Percentiles rank a stretch among this genome's conserved stretches.
These are phyloP conservation scores for Lachancea kluyveri DNA, from an alignment of 805 yeast genomes.

Conservation along the genomic window DNA sequence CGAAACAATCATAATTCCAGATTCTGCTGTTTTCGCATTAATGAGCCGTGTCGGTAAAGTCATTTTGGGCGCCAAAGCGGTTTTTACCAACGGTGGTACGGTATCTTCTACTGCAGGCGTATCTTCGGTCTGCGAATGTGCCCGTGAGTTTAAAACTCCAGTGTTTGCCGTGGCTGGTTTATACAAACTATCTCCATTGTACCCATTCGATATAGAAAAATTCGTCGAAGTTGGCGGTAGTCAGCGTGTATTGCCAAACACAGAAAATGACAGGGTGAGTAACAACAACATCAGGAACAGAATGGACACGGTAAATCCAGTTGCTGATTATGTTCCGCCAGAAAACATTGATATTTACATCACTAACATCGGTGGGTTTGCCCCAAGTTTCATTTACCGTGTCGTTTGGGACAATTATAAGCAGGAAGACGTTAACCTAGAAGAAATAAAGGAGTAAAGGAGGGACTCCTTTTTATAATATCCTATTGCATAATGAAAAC, in stretches of 20 bases:
- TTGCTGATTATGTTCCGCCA: conserved; percentile 87
- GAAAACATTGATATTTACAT: conserved; percentile 91
- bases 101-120: conserved; percentile 84
- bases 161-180: conserved; percentile 93
- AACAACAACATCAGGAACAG: conserved; percentile 54
- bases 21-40: conserved; percentile 85
- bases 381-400: conserved; percentile 93
- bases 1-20: conserved; percentile 88
- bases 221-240: conserved; percentile 89
- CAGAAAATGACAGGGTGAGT: conserved; percentile 75
- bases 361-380: conserved; percentile 93
- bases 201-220: conserved; percentile 82
- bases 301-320: conserved; percentile 59
- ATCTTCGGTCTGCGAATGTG: conserved; percentile 90
- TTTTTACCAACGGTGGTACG: conserved; percentile 95
- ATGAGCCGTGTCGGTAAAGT: conserved; percentile 98
- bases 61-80: conserved; percentile 84
- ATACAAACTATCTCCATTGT: conserved; percentile 85
- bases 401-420: conserved; percentile 91
- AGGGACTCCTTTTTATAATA: no score
- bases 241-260: conserved; percentile 25
- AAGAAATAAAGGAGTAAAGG: no score
- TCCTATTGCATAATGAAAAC: no score
- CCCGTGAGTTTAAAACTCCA: conserved; percentile 92
- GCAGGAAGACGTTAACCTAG: conserved; percentile 69